Conservation (phyloP, 2,329 filamentous ascomycete genomes). For the Plenodomus lindquistii region DNA sequence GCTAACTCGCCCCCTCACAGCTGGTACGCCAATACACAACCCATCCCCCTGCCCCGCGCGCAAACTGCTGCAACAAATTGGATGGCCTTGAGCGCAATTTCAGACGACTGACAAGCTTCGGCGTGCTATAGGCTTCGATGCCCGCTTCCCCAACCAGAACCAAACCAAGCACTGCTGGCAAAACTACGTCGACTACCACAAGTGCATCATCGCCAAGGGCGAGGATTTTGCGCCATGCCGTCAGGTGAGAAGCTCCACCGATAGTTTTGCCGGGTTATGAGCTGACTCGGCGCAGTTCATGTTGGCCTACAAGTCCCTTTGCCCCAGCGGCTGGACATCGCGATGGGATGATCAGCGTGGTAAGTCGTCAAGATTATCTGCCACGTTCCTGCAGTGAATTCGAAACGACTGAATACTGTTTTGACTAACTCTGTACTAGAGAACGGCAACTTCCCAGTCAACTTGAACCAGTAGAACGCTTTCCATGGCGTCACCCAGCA, state of each 20-base stretch:
- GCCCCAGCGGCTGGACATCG: slow-evolving; percentile 90
- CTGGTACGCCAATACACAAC: slow-evolving; percentile 43
- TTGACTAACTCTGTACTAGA: slow-evolving; percentile 21
- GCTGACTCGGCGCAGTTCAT: slow-evolving; percentile 69
- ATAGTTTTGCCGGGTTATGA: neutral
- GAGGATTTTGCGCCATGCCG: slow-evolving; percentile 97
- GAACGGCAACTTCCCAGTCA: slow-evolving; percentile 42
- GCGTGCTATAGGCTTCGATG: slow-evolving; percentile 79
- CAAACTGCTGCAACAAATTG: neutral
- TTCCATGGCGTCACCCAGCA: slow-evolving; percentile 13
- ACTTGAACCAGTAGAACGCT: slow-evolving; percentile 41
- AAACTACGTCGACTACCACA: slow-evolving; percentile 99
- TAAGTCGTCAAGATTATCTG: slow-evolving; percentile 51
- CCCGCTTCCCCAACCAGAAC: slow-evolving; percentile 98
- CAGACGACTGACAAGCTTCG: slow-evolving; percentile 24
- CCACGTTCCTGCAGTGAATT: neutral
- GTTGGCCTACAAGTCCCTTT: slow-evolving; percentile 94
- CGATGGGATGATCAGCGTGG: slow-evolving; percentile 98
- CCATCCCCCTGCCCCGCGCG: slow-evolving; percentile 9
- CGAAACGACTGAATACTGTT: neutral
- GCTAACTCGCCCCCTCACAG: slow-evolving; percentile 41
- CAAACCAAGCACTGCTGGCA: slow-evolving; percentile 99
- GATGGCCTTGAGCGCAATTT: slow-evolving; percentile 4
- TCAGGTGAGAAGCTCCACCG: slow-evolving; percentile 65
- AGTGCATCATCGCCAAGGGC: slow-evolving; percentile 97